Conservation (phyloP, 441 rosid genomes). For the Adansonia grandidieri region DNA sequence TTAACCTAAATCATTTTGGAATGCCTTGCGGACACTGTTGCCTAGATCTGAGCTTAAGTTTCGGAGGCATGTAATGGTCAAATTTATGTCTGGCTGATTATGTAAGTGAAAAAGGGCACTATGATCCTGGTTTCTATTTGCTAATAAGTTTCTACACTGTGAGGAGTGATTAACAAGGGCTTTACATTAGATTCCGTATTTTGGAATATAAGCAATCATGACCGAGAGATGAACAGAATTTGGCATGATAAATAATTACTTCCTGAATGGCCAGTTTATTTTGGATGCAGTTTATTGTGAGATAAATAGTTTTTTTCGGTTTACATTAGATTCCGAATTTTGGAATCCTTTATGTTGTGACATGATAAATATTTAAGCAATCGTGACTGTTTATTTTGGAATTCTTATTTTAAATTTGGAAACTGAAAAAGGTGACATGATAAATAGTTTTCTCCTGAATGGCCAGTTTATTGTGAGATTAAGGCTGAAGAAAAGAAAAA, state of each 20-base stretch:
- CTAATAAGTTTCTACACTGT: background rate
- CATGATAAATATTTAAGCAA: background rate
- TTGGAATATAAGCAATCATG: too few species aligned
- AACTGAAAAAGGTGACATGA: background rate
- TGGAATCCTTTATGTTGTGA: background rate
- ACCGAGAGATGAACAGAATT: too few species aligned
- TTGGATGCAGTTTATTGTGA: too few species aligned
- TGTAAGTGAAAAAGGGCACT: background rate
- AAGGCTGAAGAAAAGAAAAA: background rate
- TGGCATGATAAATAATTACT: too few species aligned
- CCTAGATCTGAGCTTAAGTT: background rate
- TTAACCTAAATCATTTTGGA: conserved; percentile 7
- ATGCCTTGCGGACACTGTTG: background rate
- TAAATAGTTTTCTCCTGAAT: background rate
- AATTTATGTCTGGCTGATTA: background rate
- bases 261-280: too few species aligned
- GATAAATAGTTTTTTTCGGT: too few species aligned
- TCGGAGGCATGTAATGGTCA: background rate
- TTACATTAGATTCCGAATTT: too few species aligned
- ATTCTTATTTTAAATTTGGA: background rate
- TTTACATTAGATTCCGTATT: background rate
- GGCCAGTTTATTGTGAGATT: background rate
- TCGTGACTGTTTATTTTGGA: too few species aligned
- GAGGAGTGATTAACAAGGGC: background rate
- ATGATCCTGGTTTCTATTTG: background rate